A percentile compares a stretch with the other conserved stretches of the same genome.
Conservation (phyloP, 106 monocot genomes). For the Dioscorea alata region DNA sequence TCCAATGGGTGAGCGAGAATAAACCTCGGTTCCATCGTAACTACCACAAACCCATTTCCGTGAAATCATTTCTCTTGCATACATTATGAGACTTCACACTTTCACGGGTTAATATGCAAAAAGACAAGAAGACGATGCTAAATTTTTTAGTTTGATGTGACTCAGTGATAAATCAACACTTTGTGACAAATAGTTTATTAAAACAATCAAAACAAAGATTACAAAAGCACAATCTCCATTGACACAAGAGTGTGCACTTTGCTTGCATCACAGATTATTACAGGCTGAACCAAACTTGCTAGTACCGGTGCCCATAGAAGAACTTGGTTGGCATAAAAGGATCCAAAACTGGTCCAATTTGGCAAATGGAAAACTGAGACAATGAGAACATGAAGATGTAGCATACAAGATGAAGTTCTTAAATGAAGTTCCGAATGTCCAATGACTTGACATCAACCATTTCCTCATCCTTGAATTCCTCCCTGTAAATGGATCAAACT, state of each 20-base stretch:
- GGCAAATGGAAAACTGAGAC: neutral
- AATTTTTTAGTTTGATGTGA: no score
- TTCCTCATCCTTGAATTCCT: constrained; percentile 91
- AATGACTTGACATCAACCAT: constrained; percentile 65
- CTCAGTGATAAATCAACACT: no score
- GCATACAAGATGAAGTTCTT: neutral
- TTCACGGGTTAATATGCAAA: no score
- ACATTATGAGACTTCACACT: no score
- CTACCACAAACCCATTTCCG: no score
- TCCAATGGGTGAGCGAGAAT: no score
- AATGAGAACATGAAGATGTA: neutral
- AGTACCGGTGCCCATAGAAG: neutral
- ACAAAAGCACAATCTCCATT: neutral
- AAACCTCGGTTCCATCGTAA: no score
- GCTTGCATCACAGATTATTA: constrained; percentile 1
- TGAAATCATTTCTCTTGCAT: no score
- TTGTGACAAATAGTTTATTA: no score
- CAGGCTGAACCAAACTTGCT: constrained; percentile 6
- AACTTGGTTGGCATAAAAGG: neutral
- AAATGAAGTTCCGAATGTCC: constrained; percentile 87
- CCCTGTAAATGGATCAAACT: constrained; percentile 33
- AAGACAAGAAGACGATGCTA: no score
- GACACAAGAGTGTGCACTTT: neutral
- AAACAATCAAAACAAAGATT: no score
- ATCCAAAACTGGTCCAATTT: neutral